Evolutionary conservation across 768 basidiomycete genomes (phyloP).

Genomic region (Lanmaoa rubissima): DNA sequence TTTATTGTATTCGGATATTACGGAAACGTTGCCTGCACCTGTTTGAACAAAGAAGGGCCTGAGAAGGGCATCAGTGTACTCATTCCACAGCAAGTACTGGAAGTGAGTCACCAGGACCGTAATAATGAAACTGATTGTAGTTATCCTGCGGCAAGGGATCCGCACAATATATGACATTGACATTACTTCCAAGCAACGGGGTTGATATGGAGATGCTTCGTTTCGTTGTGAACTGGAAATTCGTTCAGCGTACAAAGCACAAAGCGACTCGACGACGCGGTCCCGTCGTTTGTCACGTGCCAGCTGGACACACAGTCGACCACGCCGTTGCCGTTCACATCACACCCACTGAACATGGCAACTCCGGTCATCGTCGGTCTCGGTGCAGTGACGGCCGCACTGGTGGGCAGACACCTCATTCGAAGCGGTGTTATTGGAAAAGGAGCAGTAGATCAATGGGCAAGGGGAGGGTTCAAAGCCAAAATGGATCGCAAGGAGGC

Average conservation of each 20-base stretch:
- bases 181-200: too few species aligned
- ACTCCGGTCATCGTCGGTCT: slow-evolving; percentile 77
- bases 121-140: not conserved
- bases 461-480: slow-evolving; percentile 88
- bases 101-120: not conserved
- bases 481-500: slow-evolving; percentile 98
- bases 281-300: slow-evolving; percentile 10
- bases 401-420: slow-evolving; percentile 70
- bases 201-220: slow-evolving; percentile 10
- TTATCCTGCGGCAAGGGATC: not conserved
- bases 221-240: not conserved
- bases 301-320: not conserved
- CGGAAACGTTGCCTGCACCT: not conserved
- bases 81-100: slow-evolving; percentile 15
- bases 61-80: not conserved
- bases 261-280: not conserved
- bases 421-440: slow-evolving; percentile 60
- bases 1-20: slow-evolving; percentile 2
- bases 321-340: not conserved
- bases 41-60: slow-evolving; percentile 1
- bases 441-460: slow-evolving; percentile 76
- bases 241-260: not conserved
- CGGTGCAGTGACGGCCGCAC: slow-evolving; percentile 71
- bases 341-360: slow-evolving; percentile 49
- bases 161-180: not conserved